Conservation (phyloP, 768 basidiomycete species). For the Lactarius evosmus region DNA sequence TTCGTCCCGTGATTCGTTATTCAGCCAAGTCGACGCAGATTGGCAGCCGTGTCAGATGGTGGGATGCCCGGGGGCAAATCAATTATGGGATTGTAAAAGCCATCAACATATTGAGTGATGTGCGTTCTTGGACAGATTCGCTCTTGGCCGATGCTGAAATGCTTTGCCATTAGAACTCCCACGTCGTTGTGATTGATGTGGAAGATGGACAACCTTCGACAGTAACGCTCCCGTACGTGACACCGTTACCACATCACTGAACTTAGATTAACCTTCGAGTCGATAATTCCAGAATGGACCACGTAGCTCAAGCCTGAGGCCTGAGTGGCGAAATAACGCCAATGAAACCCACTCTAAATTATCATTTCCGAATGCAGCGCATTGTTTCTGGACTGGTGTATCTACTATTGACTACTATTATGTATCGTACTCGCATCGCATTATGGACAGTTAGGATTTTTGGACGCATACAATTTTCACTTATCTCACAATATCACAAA, state of each 20-base stretch:
- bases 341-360: not conserved
- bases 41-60: conserved; percentile 69
- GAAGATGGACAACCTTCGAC: conserved; percentile 41
- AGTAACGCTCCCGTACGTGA: conserved; percentile 59
- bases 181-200: conserved; percentile 50
- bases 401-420: conserved; percentile 10
- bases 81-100: conserved; percentile 58
- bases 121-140: conserved; percentile 34
- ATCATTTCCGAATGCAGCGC: conserved; percentile 1
- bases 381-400: conserved; percentile 6
- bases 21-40: conserved; percentile 40
- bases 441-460: conserved; percentile 10
- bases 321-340: conserved; percentile 4
- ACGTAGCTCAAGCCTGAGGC: not conserved
- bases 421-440: conserved; percentile 16
- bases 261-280: not conserved
- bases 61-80: conserved; percentile 51
- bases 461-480: conserved; percentile 9
- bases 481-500: conserved; percentile 17
- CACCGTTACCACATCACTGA: not conserved
- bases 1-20: conserved; percentile 23
- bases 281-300: conserved; percentile 14
- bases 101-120: conserved; percentile 55
- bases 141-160: not conserved
- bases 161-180: conserved; percentile 50